Conservation (phyloP, 1,284 basidiomycete genomes). For the Leccinum variabile region DNA sequence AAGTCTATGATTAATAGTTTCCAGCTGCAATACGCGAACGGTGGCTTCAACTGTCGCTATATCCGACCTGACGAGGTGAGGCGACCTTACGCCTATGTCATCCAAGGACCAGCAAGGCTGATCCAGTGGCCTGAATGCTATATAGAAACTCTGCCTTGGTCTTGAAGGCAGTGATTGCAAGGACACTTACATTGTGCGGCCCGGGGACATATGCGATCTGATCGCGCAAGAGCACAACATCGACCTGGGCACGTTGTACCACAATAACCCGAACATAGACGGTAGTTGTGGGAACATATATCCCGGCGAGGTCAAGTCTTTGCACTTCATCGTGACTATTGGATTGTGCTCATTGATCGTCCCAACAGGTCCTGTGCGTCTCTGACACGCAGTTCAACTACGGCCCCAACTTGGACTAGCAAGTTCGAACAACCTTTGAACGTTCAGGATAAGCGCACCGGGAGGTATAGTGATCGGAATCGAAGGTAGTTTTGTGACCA, state of each 20-base stretch:
- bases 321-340: not conserved
- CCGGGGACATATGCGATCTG: not conserved
- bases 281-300: not conserved
- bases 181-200: not conserved
- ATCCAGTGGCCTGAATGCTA: not conserved
- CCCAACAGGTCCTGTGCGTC: not conserved
- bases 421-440: not conserved
- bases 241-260: not conserved
- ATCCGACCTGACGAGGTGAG: not conserved
- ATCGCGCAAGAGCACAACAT: too few species aligned
- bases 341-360: not conserved
- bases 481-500: not conserved
- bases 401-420: not conserved
- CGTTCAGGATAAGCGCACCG: not conserved
- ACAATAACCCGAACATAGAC: not conserved
- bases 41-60: too few species aligned
- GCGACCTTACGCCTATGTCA: not conserved
- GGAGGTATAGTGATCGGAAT: not conserved
- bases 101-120: not conserved
- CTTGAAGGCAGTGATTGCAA: not conserved
- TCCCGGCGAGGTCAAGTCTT: not conserved
- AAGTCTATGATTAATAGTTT: too few species aligned
- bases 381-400: not conserved
- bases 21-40: too few species aligned
- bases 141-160: not conserved